Evolutionary conservation across 2,329 filamentous ascomycete genomes (phyloP).

Genomic region (Bipolaris oryzae): DNA sequence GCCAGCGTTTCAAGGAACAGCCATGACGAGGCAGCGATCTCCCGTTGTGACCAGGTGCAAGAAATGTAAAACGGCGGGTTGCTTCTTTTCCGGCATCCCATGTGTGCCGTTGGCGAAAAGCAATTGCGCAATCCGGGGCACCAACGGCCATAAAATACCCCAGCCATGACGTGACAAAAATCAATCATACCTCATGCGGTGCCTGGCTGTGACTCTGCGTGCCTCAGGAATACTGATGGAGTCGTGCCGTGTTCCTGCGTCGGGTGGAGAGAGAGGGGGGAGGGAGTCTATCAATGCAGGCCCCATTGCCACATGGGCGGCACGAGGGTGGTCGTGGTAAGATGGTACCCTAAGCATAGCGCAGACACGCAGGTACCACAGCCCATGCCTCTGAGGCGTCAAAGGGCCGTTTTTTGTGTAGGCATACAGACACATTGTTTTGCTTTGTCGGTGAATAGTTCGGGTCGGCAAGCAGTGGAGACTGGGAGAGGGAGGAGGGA

Average conservation of each 20-base stretch:
- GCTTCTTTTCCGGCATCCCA: slow-evolving; percentile 7
- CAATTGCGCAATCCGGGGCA: slow-evolving; percentile 1
- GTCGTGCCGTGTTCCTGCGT: slow-evolving; percentile 18
- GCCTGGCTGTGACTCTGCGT: slow-evolving; percentile 8
- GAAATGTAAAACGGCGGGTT: slow-evolving; percentile 2
- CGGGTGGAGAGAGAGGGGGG: not conserved
- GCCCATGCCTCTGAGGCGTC: not conserved
- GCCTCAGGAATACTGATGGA: slow-evolving; percentile 9
- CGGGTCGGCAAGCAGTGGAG: not conserved
- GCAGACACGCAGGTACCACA: not conserved
- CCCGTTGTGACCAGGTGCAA: not conserved
- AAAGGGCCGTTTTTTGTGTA: not conserved
- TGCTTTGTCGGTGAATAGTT: slow-evolving; percentile 4
- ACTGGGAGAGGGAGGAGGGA: slow-evolving; percentile 1
- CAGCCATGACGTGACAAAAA: too few relatives aligned
- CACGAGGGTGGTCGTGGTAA: not conserved
- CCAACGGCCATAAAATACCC: not conserved
- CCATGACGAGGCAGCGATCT: too few relatives aligned
- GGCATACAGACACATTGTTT: not conserved
- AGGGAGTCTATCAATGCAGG: not conserved
- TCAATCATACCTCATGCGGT: not conserved
- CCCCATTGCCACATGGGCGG: not conserved
- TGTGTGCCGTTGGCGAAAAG: slow-evolving; percentile 9
- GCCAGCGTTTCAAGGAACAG: too few relatives aligned
- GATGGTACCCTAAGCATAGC: not conserved